phyloP scores from a whole-genome alignment of 2,329 filamentous ascomycete species.

The Zymoseptoria tritici region DNA sequence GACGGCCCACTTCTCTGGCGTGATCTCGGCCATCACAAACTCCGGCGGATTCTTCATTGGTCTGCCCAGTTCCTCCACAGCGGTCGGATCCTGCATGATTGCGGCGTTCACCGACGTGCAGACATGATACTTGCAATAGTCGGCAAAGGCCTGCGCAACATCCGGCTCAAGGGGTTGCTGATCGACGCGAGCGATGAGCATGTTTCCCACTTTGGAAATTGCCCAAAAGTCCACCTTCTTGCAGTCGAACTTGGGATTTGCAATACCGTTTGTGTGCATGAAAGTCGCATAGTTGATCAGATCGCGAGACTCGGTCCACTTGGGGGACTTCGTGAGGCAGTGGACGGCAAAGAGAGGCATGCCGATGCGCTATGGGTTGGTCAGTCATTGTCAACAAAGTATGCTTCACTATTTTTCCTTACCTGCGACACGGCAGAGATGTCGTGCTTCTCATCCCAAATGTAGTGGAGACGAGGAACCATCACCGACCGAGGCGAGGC shows the following conservation, averaged over 20 bases:
- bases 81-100: not conserved
- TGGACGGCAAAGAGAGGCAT: not conserved
- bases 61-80: no score
- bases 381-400: not conserved
- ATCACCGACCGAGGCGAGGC: no score
- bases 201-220: not conserved
- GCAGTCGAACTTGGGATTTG: not conserved
- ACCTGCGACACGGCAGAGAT: no score
- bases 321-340: not conserved
- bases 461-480: no score
- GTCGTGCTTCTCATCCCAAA: no score
- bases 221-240: not conserved
- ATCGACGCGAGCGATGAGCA: not conserved
- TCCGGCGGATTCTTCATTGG: not conserved
- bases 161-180: not conserved
- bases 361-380: not conserved
- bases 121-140: not conserved
- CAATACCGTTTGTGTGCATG: not conserved
- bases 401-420: not conserved
- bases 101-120: no score
- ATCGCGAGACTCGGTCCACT: not conserved
- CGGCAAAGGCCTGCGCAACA: not conserved
- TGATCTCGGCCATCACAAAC: not conserved
- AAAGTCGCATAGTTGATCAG: not conserved
- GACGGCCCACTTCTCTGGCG: not conserved